These are phyloP conservation scores for Extremus antarcticus DNA, from an alignment of 495 filamentous ascomycete species.

Conservation along the genomic window DNA sequence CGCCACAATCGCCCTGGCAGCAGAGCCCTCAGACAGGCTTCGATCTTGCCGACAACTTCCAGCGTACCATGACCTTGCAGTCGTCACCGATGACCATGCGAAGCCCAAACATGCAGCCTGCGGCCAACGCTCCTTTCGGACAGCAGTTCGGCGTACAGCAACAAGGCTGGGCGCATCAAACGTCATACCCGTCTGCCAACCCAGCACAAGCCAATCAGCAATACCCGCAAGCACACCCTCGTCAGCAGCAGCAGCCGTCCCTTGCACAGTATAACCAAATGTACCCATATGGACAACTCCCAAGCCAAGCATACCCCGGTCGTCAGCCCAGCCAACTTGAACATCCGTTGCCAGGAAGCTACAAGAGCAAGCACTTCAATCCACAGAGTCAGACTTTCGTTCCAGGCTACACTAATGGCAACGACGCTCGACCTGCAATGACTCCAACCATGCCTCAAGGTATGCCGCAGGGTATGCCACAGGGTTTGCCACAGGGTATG, in stretches of 20 bases:
- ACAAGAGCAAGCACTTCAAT: slow-evolving; percentile 76
- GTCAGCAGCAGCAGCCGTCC: slow-evolving; percentile 2
- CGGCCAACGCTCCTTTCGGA: slow-evolving; percentile 17
- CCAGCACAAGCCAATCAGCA: background rate
- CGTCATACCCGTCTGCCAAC: slow-evolving; percentile 13
- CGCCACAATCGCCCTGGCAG: background rate
- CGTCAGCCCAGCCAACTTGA: slow-evolving; percentile 45
- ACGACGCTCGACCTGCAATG: slow-evolving; percentile 16
- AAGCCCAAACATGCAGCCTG: slow-evolving; percentile 22
- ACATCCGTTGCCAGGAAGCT: slow-evolving; percentile 73
- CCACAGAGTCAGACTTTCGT: slow-evolving; percentile 86
- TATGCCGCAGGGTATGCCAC: background rate
- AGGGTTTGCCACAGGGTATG: background rate
- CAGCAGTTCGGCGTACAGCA: slow-evolving; percentile 20
- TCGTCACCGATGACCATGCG: slow-evolving; percentile 12
- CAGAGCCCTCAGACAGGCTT: slow-evolving; percentile 15
- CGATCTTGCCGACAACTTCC: slow-evolving; percentile 27
- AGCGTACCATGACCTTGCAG: slow-evolving; percentile 29
- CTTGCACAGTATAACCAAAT: slow-evolving; percentile 38
- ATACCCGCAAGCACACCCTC: slow-evolving; percentile 13
- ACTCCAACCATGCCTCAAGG: slow-evolving; percentile 8
- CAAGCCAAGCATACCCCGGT: slow-evolving; percentile 52
- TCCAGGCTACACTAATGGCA: slow-evolving; percentile 37
- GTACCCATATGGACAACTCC: slow-evolving; percentile 69
- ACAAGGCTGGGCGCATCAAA: slow-evolving; percentile 22